Evolutionary conservation across 2,329 filamentous ascomycete genomes (phyloP).

Genomic region (Trichoderma brevicompactum): DNA sequence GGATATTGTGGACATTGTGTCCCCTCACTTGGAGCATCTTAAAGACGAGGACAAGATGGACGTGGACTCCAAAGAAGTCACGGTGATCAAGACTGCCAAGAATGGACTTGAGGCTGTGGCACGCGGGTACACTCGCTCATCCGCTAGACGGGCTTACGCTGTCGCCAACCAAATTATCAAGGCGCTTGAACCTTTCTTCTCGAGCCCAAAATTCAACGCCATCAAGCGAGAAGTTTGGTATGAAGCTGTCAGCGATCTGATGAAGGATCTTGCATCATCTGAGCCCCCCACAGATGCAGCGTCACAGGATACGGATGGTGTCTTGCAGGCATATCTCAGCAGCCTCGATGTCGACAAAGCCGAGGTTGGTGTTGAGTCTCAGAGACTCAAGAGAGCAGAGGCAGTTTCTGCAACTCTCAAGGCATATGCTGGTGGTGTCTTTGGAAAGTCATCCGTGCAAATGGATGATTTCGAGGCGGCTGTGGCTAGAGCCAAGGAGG

Average conservation of each 20-base stretch:
- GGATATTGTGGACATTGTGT: conserved; percentile 67
- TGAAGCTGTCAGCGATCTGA: conserved; percentile 51
- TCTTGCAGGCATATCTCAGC: conserved; percentile 47
- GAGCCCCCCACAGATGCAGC: conserved; percentile 32
- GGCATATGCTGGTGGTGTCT: conserved; percentile 49
- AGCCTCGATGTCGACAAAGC: conserved; percentile 53
- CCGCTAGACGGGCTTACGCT: conserved; percentile 42
- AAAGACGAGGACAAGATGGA: conserved; percentile 70
- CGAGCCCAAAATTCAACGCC: conserved; percentile 44
- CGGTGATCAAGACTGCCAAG: conserved; percentile 50
- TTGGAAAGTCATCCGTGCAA: conserved; percentile 41
- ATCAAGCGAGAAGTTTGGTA: conserved; percentile 60
- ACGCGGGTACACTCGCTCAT: conserved; percentile 52
- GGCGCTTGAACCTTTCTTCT: conserved; percentile 48
- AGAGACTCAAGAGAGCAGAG: conserved; percentile 54
- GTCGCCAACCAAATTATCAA: conserved; percentile 49
- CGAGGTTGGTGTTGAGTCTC: conserved; percentile 56
- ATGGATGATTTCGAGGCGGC: conserved; percentile 41
- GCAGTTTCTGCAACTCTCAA: conserved; percentile 50
- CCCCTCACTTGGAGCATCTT: conserved; percentile 63
- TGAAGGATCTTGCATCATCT: conserved; percentile 46
- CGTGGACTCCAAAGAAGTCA: conserved; percentile 59
- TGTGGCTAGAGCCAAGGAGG: conserved; percentile 43
- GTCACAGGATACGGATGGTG: conserved; percentile 29
- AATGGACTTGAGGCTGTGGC: conserved; percentile 57